phyloP scores from a whole-genome alignment of 139 green algal genomes.

The Ettlia oleoabundans region DNA sequence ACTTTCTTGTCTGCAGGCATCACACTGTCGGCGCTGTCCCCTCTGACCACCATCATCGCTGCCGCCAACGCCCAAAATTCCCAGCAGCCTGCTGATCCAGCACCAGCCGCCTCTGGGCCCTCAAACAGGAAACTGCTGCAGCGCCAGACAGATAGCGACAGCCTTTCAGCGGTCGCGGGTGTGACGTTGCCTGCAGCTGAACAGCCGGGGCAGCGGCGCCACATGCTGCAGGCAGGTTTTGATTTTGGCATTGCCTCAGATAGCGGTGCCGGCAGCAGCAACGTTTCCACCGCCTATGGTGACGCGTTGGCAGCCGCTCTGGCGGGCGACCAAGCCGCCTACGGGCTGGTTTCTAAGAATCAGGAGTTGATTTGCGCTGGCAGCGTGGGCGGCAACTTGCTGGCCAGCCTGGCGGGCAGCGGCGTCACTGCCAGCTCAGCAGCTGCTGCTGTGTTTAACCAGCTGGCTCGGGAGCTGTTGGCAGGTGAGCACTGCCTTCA shows the following conservation, averaged over 20 bases:
- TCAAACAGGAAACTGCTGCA: conserved; percentile 10
- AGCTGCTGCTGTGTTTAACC: background rate
- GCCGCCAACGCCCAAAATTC: background rate
- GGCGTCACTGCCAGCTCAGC: background rate
- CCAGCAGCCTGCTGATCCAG: background rate
- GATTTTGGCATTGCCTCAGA: conserved; percentile 15
- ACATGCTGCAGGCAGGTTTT: background rate
- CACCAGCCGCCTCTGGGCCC: background rate
- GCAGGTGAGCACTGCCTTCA: background rate
- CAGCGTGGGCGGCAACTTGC: background rate
- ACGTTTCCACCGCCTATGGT: background rate
- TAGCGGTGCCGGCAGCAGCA: background rate
- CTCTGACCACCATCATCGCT: conserved; percentile 18
- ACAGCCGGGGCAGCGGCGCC: background rate
- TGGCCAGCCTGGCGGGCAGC: background rate
- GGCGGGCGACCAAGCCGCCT: conserved; percentile 1
- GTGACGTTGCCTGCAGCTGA: too few relatives aligned
- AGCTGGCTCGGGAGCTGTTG: conserved; percentile 6
- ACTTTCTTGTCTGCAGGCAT: too few relatives aligned
- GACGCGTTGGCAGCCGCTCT: background rate
- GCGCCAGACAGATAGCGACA: background rate
- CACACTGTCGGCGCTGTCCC: conserved; percentile 1
- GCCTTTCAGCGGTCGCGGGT: too few relatives aligned
- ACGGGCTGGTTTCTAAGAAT: conserved; percentile 5
- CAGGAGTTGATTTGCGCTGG: conserved; percentile 26